Evolutionary conservation across 331 rosid species (phyloP).

Genomic region (Rhamnella rubrinervis): DNA sequence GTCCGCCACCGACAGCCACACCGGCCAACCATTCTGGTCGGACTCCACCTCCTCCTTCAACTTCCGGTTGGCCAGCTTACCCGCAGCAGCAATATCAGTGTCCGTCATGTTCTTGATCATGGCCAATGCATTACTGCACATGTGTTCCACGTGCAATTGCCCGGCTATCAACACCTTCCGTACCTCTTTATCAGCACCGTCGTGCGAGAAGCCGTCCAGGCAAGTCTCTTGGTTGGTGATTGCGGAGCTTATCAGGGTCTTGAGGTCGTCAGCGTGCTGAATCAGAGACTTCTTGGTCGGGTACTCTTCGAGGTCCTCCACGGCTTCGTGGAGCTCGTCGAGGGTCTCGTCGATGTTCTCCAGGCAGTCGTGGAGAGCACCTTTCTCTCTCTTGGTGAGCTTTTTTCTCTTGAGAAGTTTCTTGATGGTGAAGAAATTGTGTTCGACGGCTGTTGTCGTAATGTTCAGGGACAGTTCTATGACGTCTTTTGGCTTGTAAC

Average conservation of each 20-base stretch:
- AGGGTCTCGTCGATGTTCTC: slow-evolving; percentile 68
- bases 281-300: slow-evolving; percentile 49
- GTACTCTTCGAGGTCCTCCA: slow-evolving; percentile 36
- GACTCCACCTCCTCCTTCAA: slow-evolving; percentile 21
- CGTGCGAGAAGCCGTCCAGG: slow-evolving; percentile 82
- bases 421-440: slow-evolving; percentile 44
- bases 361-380: slow-evolving; percentile 73
- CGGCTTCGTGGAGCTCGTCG: slow-evolving; percentile 53
- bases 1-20: slow-evolving; percentile 67
- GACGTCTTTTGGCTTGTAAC: slow-evolving; percentile 47
- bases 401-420: slow-evolving; percentile 25
- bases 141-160: slow-evolving; percentile 46
- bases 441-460: slow-evolving; percentile 45
- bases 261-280: slow-evolving; percentile 67
- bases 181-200: slow-evolving; percentile 37
- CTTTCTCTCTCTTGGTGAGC: slow-evolving; percentile 51
- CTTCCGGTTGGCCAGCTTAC: slow-evolving; percentile 25
- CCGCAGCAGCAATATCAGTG: slow-evolving; percentile 52
- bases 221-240: slow-evolving; percentile 90
- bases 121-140: slow-evolving; percentile 80
- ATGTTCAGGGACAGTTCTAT: slow-evolving; percentile 48
- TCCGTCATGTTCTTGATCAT: slow-evolving; percentile 86
- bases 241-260: slow-evolving; percentile 67
- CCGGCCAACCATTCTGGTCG: slow-evolving; percentile 50
- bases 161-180: slow-evolving; percentile 44